Percentiles rank a stretch among this genome's conserved stretches.
Conservation (phyloP, 202 grass and related monocot species). For the Panicum hallii region DNA sequence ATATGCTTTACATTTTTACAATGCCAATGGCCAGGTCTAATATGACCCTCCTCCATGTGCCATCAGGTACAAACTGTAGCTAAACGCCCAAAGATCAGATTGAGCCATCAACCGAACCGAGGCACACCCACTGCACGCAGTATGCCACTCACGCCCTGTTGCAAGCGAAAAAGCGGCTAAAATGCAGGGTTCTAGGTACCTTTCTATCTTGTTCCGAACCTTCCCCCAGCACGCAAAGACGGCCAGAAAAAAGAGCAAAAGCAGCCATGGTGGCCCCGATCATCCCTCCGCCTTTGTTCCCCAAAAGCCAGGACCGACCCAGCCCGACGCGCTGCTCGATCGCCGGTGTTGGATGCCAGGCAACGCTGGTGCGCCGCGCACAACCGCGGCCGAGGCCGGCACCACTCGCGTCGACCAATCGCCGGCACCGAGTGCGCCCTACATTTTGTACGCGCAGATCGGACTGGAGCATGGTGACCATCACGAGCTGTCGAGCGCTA, state of each 20-base stretch:
- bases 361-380: slow-evolving; percentile 52
- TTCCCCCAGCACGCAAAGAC: slow-evolving; percentile 54
- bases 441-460: not conserved
- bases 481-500: not conserved
- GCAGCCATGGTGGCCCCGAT: slow-evolving; percentile 20
- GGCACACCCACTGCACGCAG: not conserved
- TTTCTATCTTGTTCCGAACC: slow-evolving; percentile 44
- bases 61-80: not conserved
- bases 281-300: slow-evolving; percentile 43
- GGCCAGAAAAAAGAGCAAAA: slow-evolving; percentile 20
- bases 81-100: too few relatives aligned
- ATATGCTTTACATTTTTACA: too few relatives aligned
- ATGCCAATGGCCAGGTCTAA: too few relatives aligned
- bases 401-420: slow-evolving; percentile 10
- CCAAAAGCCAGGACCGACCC: slow-evolving; percentile 42
- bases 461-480: not conserved
- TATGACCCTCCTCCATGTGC: too few relatives aligned
- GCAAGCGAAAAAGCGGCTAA: not conserved
- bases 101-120: not conserved
- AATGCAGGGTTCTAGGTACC: not conserved
- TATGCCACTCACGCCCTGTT: not conserved
- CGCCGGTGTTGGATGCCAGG: slow-evolving; percentile 16
- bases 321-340: slow-evolving; percentile 15
- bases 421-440: slow-evolving; percentile 27
- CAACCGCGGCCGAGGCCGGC: slow-evolving; percentile 21